Evolutionary conservation across 2,329 filamentous ascomycete genomes (phyloP).

Genomic region (Fusarium secorum): DNA sequence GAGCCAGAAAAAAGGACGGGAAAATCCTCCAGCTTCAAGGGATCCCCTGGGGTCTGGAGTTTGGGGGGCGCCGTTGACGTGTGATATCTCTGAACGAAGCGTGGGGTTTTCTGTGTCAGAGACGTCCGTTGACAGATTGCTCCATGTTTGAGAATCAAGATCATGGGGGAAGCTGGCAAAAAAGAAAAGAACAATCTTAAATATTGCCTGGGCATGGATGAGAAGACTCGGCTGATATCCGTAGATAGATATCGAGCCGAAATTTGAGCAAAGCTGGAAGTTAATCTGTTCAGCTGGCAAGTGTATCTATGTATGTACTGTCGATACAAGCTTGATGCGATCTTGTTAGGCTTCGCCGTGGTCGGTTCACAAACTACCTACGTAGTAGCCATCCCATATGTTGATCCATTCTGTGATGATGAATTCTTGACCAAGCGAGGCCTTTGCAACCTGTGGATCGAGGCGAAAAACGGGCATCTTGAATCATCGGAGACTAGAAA

Average conservation of each 20-base stretch:
- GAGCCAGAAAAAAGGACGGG: constrained; percentile 3
- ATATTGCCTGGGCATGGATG: neutral
- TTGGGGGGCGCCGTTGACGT: constrained; percentile 32
- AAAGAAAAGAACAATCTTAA: neutral
- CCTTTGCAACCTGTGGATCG: neutral
- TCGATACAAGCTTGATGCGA: neutral
- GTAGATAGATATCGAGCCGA: constrained; percentile 23
- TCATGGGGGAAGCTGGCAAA: constrained; percentile 6
- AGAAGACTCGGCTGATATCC: constrained; percentile 12
- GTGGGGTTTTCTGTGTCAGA: constrained; percentile 29
- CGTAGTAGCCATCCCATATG: neutral
- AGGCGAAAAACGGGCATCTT: constrained; percentile 8
- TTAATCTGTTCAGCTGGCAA: neutral
- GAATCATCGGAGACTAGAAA: constrained; percentile 18
- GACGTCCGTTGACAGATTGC: neutral
- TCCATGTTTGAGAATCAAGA: constrained; percentile 14
- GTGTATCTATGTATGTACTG: neutral
- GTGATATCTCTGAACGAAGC: constrained; percentile 28
- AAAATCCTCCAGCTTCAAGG: neutral
- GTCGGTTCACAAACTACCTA: neutral
- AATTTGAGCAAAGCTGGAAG: constrained; percentile 6
- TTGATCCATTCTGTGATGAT: constrained; percentile 5
- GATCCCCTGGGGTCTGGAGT: constrained; percentile 2
- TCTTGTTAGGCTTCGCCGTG: neutral
- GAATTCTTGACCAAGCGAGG: neutral